Conservation (phyloP, 2,329 filamentous ascomycete species). For the Pseudogymnoascus sp. region DNA sequence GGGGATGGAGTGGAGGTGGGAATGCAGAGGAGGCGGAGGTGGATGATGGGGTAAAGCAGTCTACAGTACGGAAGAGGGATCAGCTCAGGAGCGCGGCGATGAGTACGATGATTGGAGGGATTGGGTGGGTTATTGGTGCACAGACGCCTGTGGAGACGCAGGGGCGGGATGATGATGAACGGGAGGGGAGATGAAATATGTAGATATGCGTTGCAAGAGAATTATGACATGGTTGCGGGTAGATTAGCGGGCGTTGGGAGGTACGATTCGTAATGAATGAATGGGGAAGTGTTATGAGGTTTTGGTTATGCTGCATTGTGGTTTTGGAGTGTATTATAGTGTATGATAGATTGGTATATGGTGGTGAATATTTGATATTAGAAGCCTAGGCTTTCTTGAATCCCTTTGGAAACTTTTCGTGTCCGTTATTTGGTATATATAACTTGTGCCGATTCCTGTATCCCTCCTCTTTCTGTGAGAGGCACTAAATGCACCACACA, state of each 20-base stretch:
- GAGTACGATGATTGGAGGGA: slow-evolving; percentile 56
- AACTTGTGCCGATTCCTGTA: not conserved
- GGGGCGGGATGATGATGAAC: not conserved
- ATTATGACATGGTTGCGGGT: not conserved
- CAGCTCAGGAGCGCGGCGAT: slow-evolving; percentile 58
- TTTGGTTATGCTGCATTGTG: not conserved
- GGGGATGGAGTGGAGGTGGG: slow-evolving; percentile 9
- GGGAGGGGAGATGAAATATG: not conserved
- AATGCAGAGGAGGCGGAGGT: slow-evolving; percentile 35
- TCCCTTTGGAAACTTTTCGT: not conserved
- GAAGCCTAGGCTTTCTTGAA: not conserved
- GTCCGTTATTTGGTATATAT: not conserved
- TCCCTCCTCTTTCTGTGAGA: not conserved
- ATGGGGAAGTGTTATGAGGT: not conserved
- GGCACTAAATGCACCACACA: not conserved
- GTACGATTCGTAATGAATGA: not conserved
- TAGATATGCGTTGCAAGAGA: not conserved
- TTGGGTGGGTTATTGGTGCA: slow-evolving; percentile 60
- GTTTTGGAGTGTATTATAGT: not conserved
- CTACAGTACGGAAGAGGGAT: slow-evolving; percentile 59
- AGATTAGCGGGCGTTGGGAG: not conserved
- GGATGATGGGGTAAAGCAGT: slow-evolving; percentile 33
- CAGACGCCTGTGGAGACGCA: slow-evolving; percentile 27
- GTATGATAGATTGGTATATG: not conserved
- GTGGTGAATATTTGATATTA: not conserved